A percentile compares a stretch with the other conserved stretches of the same genome.
Conservation (phyloP, 2,329 filamentous ascomycete genomes). For the Capronia americana region DNA sequence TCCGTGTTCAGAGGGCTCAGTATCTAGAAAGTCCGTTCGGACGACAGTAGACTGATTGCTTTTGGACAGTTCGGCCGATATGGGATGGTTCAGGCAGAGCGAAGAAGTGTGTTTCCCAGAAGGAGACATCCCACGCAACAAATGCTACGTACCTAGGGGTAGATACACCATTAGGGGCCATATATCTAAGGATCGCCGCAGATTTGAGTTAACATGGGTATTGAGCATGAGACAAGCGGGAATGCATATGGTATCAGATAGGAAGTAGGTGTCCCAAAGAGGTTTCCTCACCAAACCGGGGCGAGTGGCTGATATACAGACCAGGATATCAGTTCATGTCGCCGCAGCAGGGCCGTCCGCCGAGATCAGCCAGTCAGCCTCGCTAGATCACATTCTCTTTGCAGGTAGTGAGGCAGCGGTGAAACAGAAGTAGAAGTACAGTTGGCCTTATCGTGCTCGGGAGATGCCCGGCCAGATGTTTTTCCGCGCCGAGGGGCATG, state of each 20-base stretch:
- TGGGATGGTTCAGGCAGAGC: neutral
- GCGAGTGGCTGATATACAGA: neutral
- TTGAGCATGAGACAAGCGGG: neutral
- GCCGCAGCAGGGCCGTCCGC: neutral
- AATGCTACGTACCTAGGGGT: neutral
- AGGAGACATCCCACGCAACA: neutral
- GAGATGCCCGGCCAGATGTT: neutral
- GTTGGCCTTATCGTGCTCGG: neutral
- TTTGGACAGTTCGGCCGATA: neutral
- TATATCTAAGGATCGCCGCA: neutral
- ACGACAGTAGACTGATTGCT: neutral
- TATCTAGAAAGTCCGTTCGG: neutral
- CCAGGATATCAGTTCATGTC: neutral
- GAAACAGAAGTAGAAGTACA: neutral
- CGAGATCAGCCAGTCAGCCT: neutral
- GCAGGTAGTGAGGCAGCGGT: neutral
- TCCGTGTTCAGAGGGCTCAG: neutral
- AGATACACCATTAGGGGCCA: neutral
- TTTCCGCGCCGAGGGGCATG: constrained; percentile 8
- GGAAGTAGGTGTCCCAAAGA: constrained; percentile 6
- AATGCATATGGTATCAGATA: neutral
- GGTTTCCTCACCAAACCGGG: constrained; percentile 7
- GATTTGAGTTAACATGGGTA: neutral
- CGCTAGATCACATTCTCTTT: neutral
- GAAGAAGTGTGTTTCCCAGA: neutral